Conservation (phyloP, 75 land plant genomes). For the Selaginella moellendorffii region DNA sequence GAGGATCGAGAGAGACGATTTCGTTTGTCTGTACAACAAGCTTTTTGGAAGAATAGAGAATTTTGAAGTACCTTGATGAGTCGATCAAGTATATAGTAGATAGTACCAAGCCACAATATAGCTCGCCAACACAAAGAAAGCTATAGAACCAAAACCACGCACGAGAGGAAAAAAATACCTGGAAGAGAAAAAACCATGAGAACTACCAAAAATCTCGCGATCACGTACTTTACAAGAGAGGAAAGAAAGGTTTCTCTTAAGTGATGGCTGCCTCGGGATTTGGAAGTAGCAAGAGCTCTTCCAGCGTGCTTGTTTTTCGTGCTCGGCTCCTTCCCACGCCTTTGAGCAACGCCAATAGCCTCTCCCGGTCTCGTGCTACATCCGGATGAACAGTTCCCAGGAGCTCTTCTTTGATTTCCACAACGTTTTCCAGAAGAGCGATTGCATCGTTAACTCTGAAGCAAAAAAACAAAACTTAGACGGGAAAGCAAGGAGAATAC, state of each 20-base stretch:
- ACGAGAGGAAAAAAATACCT: too few relatives aligned
- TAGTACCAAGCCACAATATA: too few relatives aligned
- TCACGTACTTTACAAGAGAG: not conserved
- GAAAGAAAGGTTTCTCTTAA: not conserved
- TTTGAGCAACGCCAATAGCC: conserved; percentile 25
- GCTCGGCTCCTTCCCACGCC: conserved; percentile 22
- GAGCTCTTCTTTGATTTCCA: conserved; percentile 33
- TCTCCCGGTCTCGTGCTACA: conserved; percentile 24
- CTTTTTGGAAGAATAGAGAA: too few relatives aligned
- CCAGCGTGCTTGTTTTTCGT: conserved; percentile 24
- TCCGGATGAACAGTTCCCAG: conserved; percentile 39
- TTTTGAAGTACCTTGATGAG: too few relatives aligned
- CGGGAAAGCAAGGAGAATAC: not conserved
- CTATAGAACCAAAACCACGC: too few relatives aligned
- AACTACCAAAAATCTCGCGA: not conserved
- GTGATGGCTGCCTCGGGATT: not conserved
- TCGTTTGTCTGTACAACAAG: too few relatives aligned
- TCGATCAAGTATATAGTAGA: too few relatives aligned
- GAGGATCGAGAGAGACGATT: too few relatives aligned
- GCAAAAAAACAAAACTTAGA: not conserved
- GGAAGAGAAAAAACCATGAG: too few relatives aligned
- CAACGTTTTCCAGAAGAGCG: conserved; percentile 24
- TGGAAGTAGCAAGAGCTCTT: conserved; percentile 21
- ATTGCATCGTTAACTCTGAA: conserved; percentile 33
- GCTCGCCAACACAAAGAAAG: too few relatives aligned